Evolutionary conservation across 805 yeast species (phyloP).

Genomic region (Candida palmyrensis): DNA sequence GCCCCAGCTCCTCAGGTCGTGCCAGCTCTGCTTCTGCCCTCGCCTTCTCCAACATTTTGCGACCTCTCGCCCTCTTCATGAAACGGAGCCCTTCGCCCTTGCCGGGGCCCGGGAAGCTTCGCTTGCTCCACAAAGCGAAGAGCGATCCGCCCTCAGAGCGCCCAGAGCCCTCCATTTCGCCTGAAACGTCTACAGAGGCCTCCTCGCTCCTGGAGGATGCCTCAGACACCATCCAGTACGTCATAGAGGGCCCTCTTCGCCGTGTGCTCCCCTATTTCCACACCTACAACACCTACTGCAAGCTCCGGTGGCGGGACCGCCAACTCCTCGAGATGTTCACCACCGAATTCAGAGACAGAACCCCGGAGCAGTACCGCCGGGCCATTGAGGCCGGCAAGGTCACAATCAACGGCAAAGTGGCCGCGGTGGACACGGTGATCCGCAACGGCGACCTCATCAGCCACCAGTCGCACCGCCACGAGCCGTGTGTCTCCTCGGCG

Average conservation of each 20-base stretch:
- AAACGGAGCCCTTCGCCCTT: constrained; percentile 4
- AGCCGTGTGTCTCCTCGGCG: constrained; percentile 69
- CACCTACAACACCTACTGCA: constrained; percentile 89
- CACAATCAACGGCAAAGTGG: constrained; percentile 60
- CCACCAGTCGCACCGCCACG: constrained; percentile 83
- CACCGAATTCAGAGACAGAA: constrained; percentile 79
- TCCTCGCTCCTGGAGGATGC: no score
- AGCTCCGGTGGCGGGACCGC: constrained; percentile 86
- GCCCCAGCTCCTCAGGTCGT: no score
- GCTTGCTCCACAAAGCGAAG: no score
- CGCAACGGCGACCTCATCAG: constrained; percentile 78
- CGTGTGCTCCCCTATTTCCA: constrained; percentile 80
- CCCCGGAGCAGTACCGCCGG: constrained; percentile 57
- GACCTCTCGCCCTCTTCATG: no score
- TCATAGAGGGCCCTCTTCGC: constrained; percentile 56
- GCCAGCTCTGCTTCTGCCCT: no score
- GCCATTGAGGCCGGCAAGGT: constrained; percentile 60
- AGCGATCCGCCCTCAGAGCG: no score
- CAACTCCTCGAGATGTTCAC: constrained; percentile 74
- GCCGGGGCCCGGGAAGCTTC: not conserved
- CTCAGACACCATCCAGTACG: no score
- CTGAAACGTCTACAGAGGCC: no score
- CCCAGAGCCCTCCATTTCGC: no score
- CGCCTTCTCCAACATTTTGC: no score
- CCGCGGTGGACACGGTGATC: constrained; percentile 59